Evolutionary conservation across 495 filamentous ascomycete species (phyloP).

Genomic region (Penicillium parvum): DNA sequence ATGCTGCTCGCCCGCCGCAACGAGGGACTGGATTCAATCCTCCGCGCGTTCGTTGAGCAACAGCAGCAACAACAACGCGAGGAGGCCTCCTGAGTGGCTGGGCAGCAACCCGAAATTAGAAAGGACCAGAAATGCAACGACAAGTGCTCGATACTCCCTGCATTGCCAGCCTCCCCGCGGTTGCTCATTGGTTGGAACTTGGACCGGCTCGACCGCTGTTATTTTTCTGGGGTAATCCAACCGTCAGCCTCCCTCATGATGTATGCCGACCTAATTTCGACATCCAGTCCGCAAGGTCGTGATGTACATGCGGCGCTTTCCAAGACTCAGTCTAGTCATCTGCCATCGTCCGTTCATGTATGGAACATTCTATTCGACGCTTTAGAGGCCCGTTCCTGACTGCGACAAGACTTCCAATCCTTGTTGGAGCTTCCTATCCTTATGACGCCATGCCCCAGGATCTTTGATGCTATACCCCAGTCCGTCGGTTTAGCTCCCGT

Average conservation of each 20-base stretch:
- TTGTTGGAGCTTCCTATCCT: neutral
- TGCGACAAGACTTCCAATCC: too few species aligned
- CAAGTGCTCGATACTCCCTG: neutral
- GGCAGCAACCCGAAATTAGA: neutral
- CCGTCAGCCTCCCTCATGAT: conserved; percentile 9
- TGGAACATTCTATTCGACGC: conserved; percentile 4
- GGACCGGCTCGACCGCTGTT: neutral
- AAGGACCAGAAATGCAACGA: too few species aligned
- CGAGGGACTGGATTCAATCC: conserved; percentile 69
- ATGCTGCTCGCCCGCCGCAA: conserved; percentile 82
- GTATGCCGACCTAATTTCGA: conserved; percentile 9
- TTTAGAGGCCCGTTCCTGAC: conserved; percentile 4
- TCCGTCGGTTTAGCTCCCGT: neutral
- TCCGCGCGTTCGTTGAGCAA: conserved; percentile 62
- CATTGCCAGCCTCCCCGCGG: neutral
- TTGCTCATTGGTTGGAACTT: conserved; percentile 3
- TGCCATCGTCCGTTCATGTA: neutral
- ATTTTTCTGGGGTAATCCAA: neutral
- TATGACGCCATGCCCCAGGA: neutral
- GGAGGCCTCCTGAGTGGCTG: conserved; percentile 14
- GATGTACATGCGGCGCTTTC: neutral
- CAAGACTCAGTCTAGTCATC: neutral
- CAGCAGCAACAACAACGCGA: conserved; percentile 49
- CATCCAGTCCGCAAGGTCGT: neutral
- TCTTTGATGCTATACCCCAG: too few species aligned